A percentile compares a stretch with the other conserved stretches of the same genome.
phyloP scores from a whole-genome alignment of 345 rosid genomes.

The Salix suchowensis region DNA sequence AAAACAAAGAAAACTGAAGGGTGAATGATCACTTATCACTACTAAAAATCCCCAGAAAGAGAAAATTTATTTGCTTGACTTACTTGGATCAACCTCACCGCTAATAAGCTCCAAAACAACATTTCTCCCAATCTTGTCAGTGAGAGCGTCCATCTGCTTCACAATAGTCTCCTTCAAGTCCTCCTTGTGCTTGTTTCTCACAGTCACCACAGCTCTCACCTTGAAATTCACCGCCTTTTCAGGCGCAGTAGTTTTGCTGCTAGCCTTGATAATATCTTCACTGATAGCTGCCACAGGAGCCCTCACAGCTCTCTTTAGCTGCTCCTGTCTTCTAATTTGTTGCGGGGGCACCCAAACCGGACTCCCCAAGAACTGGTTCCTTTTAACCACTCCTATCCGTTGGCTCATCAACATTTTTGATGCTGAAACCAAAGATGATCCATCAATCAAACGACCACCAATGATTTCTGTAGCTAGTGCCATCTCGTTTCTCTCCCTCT shows the following conservation, averaged over 20 bases:
- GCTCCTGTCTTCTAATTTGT: not conserved
- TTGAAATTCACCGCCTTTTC: constrained; percentile 50
- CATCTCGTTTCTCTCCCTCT: constrained; percentile 26
- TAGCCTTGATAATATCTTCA: constrained; percentile 59
- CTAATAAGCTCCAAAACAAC: constrained; percentile 81
- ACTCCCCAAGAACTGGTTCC: constrained; percentile 5
- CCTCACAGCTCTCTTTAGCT: not conserved
- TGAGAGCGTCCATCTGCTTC: constrained; percentile 63
- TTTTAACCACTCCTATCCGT: not conserved
- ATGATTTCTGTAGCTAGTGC: constrained; percentile 59
- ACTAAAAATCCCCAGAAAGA: not conserved
- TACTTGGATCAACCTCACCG: constrained; percentile 83
- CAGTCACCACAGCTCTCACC: constrained; percentile 72
- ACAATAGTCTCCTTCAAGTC: constrained; percentile 69
- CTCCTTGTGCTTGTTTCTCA: constrained; percentile 76
- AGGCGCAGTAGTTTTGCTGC: constrained; percentile 1
- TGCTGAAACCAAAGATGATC: constrained; percentile 11
- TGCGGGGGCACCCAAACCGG: constrained; percentile 6
- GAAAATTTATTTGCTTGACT: constrained; percentile 1
- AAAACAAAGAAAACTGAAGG: not conserved
- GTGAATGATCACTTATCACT: not conserved
- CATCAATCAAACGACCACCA: constrained; percentile 30
- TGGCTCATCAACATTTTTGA: constrained; percentile 1
- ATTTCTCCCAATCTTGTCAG: constrained; percentile 77
- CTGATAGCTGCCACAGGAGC: constrained; percentile 46